Percentiles rank a stretch among this genome's conserved stretches.
Evolutionary conservation across 148 eudicot genomes (phyloP).

Genomic region (Chenopodium album): DNA sequence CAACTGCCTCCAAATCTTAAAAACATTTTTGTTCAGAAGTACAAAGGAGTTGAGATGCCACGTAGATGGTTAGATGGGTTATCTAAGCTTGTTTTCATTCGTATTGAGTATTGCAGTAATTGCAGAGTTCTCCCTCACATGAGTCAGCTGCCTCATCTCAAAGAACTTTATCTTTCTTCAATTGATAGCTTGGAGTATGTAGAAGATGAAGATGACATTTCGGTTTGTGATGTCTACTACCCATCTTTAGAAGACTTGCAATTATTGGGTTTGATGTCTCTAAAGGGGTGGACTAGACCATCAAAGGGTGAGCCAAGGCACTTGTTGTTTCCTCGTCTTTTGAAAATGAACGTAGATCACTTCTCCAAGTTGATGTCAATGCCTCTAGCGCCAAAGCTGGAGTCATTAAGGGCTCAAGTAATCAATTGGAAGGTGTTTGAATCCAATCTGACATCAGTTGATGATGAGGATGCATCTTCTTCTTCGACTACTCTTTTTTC

Average conservation of each 20-base stretch:
- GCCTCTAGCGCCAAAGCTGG: neutral
- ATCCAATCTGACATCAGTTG: neutral
- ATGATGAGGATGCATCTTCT: neutral
- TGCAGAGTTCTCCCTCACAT: neutral
- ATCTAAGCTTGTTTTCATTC: neutral
- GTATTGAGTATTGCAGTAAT: neutral
- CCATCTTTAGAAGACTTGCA: too few species aligned
- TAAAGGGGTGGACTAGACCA: too few species aligned
- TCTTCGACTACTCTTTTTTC: neutral
- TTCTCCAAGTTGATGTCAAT: neutral
- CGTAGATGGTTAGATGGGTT: too few species aligned
- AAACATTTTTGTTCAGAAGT: neutral
- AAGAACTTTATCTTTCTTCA: neutral
- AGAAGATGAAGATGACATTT: neutral
- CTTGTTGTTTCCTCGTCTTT: neutral
- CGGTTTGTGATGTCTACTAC: too few species aligned
- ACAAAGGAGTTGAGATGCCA: neutral
- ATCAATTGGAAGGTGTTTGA: neutral
- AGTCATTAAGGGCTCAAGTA: neutral
- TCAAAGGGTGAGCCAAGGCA: neutral
- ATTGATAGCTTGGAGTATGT: neutral
- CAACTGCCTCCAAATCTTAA: slow-evolving; percentile 2
- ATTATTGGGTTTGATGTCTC: too few species aligned
- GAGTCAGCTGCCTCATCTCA: slow-evolving; percentile 1
- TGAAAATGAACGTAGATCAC: neutral